Percentiles rank a stretch among this genome's conserved stretches.
Conservation (phyloP, 2,329 filamentous ascomycete species). For the Penicillium sp. region DNA sequence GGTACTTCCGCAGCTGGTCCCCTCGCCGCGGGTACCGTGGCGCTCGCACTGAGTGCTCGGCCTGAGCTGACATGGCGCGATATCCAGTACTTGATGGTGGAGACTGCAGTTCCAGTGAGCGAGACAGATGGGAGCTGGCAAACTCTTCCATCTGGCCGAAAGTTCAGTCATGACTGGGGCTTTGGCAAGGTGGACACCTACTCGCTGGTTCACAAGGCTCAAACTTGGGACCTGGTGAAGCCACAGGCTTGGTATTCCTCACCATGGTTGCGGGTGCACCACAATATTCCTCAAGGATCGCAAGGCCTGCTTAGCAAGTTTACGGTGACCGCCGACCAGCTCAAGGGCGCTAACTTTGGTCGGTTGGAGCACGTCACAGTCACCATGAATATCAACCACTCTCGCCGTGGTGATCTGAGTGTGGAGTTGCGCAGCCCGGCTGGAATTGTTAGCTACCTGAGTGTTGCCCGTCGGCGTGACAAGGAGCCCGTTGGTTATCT, state of each 20-base stretch:
- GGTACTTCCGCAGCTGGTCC: slow-evolving; percentile 95
- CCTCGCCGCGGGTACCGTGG: slow-evolving; percentile 87
- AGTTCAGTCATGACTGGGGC: slow-evolving; percentile 92
- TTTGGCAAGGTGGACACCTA: slow-evolving; percentile 95
- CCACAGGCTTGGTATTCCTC: slow-evolving; percentile 94
- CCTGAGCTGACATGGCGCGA: slow-evolving; percentile 92
- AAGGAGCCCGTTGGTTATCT: slow-evolving; percentile 69
- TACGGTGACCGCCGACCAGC: slow-evolving; percentile 77
- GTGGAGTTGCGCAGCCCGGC: slow-evolving; percentile 86
- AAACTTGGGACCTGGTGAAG: slow-evolving; percentile 83
- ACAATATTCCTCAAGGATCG: slow-evolving; percentile 80
- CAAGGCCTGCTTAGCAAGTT: slow-evolving; percentile 78
- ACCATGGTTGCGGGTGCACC: slow-evolving; percentile 88
- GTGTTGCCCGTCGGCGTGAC: slow-evolving; percentile 72
- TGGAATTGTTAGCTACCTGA: slow-evolving; percentile 79
- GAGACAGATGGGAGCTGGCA: slow-evolving; percentile 76
- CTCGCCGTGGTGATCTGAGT: slow-evolving; percentile 83
- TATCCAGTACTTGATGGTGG: slow-evolving; percentile 84
- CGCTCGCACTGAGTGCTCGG: slow-evolving; percentile 79
- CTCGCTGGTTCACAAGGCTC: slow-evolving; percentile 79
- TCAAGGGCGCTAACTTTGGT: slow-evolving; percentile 79
- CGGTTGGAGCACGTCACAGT: slow-evolving; percentile 92
- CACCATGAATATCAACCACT: slow-evolving; percentile 94
- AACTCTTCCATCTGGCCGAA: slow-evolving; percentile 74
- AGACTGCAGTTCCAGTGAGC: slow-evolving; percentile 81